These are phyloP conservation scores for Lentinula sp. DNA, from an alignment of 768 basidiomycete genomes.

Conservation along the genomic window DNA sequence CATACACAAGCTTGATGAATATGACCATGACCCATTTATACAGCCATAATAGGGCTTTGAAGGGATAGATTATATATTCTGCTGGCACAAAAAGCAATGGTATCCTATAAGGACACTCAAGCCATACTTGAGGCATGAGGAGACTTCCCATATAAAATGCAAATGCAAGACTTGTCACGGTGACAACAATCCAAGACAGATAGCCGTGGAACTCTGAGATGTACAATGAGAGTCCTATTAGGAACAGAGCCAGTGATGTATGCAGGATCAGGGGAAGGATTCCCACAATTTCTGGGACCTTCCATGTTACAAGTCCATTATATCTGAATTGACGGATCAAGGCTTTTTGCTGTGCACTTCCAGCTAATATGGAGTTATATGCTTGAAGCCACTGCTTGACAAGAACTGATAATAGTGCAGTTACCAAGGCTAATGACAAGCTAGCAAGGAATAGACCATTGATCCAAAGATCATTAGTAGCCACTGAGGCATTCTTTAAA, in stretches of 20 bases:
- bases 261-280: constrained; percentile 6
- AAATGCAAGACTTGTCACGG: too few relatives aligned
- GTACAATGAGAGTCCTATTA: not conserved
- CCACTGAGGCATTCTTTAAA: not conserved
- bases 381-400: constrained; percentile 8
- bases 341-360: not conserved
- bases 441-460: constrained; percentile 6
- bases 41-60: too few relatives aligned
- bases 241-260: constrained; percentile 3
- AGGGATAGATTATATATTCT: not conserved
- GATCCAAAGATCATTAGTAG: constrained; percentile 3
- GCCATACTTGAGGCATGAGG: too few relatives aligned
- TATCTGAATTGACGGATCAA: not conserved
- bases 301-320: constrained; percentile 4
- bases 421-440: not conserved
- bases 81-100: not conserved
- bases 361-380: not conserved
- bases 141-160: too few relatives aligned
- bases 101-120: not conserved
- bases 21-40: too few relatives aligned
- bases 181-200: too few relatives aligned
- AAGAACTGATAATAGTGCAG: not conserved
- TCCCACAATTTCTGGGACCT: constrained; percentile 1
- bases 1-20: too few relatives aligned
- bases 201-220: too few relatives aligned